A percentile compares a stretch with the other conserved stretches of the same genome.
Evolutionary conservation across 306 rosid genomes (phyloP).

Genomic region (Malus asiatica): DNA sequence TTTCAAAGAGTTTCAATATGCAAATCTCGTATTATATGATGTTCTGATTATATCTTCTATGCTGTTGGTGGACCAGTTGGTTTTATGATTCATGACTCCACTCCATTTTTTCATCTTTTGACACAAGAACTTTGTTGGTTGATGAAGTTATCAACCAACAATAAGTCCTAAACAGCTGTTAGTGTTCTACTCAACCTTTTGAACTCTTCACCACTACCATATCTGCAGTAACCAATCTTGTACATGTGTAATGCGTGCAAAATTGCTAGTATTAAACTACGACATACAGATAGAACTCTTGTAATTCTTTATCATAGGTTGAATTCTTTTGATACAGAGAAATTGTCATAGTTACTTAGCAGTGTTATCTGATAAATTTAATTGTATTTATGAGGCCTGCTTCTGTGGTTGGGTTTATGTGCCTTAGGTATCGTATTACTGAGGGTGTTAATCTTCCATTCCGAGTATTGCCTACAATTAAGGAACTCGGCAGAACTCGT

Average conservation of each 20-base stretch:
- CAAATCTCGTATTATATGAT: neutral
- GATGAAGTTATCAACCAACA: neutral
- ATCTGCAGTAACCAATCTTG: neutral
- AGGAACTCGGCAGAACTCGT: slow-evolving; percentile 87
- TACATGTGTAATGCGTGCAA: neutral
- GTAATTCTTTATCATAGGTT: neutral
- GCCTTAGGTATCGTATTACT: slow-evolving; percentile 75
- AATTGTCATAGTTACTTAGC: neutral
- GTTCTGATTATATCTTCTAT: neutral
- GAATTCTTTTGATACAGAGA: neutral
- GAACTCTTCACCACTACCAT: neutral
- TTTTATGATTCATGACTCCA: neutral
- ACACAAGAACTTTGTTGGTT: neutral
- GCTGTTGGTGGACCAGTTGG: neutral
- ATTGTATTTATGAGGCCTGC: neutral
- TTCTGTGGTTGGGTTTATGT: slow-evolving; percentile 3
- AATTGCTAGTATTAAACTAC: neutral
- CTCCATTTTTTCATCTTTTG: neutral
- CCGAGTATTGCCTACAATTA: slow-evolving; percentile 86
- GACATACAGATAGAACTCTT: neutral
- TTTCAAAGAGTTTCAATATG: neutral
- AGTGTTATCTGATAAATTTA: neutral
- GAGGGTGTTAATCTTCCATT: slow-evolving; percentile 97
- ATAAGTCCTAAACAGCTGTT: neutral
- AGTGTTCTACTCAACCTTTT: neutral